Conservation (phyloP, 805 yeast species). For the Ogataea pini region DNA sequence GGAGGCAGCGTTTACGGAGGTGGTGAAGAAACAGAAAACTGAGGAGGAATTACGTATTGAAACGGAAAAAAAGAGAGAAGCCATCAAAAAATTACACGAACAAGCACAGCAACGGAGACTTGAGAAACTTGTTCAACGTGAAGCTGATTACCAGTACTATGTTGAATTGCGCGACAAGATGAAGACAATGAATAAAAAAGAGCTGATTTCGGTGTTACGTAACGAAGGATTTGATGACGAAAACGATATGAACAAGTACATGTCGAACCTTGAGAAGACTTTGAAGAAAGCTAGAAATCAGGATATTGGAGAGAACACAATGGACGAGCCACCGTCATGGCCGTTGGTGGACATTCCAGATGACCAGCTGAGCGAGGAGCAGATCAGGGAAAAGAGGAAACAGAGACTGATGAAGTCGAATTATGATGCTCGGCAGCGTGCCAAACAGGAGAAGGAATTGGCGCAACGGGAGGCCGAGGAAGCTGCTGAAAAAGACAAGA, state of each 20-base stretch:
- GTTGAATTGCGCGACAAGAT: slow-evolving; percentile 56
- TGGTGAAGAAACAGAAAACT: slow-evolving; percentile 67
- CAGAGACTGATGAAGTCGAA: slow-evolving; percentile 84
- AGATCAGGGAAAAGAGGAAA: slow-evolving; percentile 80
- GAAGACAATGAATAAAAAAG: slow-evolving; percentile 50
- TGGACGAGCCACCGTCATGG: slow-evolving; percentile 53
- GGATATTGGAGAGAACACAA: slow-evolving; percentile 60
- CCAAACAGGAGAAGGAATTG: slow-evolving; percentile 72
- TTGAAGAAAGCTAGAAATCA: slow-evolving; percentile 66
- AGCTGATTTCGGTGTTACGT: slow-evolving; percentile 54
- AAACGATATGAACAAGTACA: slow-evolving; percentile 66
- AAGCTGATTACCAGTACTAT: slow-evolving; percentile 77
- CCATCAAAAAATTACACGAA: slow-evolving; percentile 86
- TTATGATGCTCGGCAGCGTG: slow-evolving; percentile 82
- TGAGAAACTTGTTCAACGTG: slow-evolving; percentile 78
- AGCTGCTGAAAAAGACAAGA: slow-evolving; percentile 62
- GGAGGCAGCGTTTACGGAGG: slow-evolving; percentile 78
- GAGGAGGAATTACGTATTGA: slow-evolving; percentile 80
- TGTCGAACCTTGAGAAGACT: slow-evolving; percentile 64
- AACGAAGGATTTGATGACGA: slow-evolving; percentile 80
- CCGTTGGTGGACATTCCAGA: slow-evolving; percentile 85
- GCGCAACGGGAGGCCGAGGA: slow-evolving; percentile 62
- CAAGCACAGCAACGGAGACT: slow-evolving; percentile 84
- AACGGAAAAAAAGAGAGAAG: slow-evolving; percentile 78
- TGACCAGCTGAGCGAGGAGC: slow-evolving; percentile 75